phyloP scores from a whole-genome alignment of 495 filamentous ascomycete species.

The Antarctomyces pellizariae region DNA sequence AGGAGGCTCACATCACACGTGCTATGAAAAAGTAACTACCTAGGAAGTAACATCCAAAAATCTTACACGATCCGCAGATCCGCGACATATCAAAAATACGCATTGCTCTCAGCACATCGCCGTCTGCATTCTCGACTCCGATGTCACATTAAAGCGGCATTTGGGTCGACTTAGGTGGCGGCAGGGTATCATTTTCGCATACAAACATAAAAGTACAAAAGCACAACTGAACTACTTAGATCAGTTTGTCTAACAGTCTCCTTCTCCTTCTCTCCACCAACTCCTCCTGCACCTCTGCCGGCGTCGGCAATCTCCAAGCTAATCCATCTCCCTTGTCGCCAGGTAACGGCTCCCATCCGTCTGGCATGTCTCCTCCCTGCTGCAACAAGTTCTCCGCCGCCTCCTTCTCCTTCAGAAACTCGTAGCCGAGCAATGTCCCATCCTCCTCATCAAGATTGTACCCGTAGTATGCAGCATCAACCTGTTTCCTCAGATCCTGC shows the following conservation, averaged over 20 bases:
- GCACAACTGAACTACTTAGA: too few species aligned
- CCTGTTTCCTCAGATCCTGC: conserved; percentile 51
- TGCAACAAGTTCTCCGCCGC: conserved; percentile 40
- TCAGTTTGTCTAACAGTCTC: conserved; percentile 60
- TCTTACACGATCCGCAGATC: too few species aligned
- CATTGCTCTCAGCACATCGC: too few species aligned
- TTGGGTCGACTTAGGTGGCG: too few species aligned
- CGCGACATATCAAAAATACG: too few species aligned
- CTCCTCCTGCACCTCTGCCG: conserved; percentile 83
- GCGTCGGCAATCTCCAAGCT: conserved; percentile 62
- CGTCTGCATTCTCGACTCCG: too few species aligned
- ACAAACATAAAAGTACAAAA: too few species aligned
- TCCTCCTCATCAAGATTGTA: conserved; percentile 92
- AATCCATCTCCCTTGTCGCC: conserved; percentile 67
- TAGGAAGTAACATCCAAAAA: too few species aligned
- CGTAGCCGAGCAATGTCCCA: conserved; percentile 59
- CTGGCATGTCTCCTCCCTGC: conserved; percentile 22
- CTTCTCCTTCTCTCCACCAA: conserved; percentile 66
- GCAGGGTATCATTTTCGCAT: too few species aligned
- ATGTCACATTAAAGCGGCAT: too few species aligned
- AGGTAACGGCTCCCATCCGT: conserved; percentile 64
- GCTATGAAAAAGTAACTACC: too few species aligned
- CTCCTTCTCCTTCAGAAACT: conserved; percentile 62
- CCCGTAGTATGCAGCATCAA: conserved; percentile 90
- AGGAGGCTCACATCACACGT: too few species aligned